These are phyloP conservation scores for Pyrenophora graminea DNA, from an alignment of 2,329 filamentous ascomycete genomes.

Conservation along the genomic window DNA sequence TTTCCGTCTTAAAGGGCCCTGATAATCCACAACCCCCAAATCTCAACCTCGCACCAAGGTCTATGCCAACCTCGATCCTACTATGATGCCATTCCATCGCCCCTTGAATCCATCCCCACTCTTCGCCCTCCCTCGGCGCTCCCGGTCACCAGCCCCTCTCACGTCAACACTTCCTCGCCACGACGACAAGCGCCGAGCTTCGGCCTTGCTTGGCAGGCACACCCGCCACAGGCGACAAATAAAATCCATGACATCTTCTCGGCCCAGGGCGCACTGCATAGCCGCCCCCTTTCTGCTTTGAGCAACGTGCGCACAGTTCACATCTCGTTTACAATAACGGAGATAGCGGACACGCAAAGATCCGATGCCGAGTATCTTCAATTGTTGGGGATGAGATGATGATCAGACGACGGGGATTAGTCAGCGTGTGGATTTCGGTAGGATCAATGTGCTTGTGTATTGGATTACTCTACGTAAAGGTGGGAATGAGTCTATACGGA, in stretches of 20 bases:
- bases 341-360: neutral
- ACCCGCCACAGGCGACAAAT: slow-evolving; percentile 5
- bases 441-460: too few species aligned
- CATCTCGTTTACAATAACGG: neutral
- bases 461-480: neutral
- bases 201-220: slow-evolving; percentile 20
- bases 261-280: slow-evolving; percentile 3
- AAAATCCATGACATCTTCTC: slow-evolving; percentile 3
- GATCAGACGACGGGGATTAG: neutral
- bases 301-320: neutral
- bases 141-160: neutral
- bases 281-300: slow-evolving; percentile 7
- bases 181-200: neutral
- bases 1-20: neutral
- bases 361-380: slow-evolving; percentile 2
- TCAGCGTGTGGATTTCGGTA: neutral
- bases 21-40: neutral
- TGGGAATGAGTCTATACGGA: slow-evolving; percentile 1
- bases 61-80: too few species aligned
- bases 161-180: neutral
- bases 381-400: neutral
- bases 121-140: neutral
- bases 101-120: neutral
- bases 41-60: neutral
- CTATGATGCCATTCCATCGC: too few species aligned